These are phyloP conservation scores for Entomortierella lignicola DNA, from an alignment of 192 early-diverging fungal genomes.

Conservation along the genomic window DNA sequence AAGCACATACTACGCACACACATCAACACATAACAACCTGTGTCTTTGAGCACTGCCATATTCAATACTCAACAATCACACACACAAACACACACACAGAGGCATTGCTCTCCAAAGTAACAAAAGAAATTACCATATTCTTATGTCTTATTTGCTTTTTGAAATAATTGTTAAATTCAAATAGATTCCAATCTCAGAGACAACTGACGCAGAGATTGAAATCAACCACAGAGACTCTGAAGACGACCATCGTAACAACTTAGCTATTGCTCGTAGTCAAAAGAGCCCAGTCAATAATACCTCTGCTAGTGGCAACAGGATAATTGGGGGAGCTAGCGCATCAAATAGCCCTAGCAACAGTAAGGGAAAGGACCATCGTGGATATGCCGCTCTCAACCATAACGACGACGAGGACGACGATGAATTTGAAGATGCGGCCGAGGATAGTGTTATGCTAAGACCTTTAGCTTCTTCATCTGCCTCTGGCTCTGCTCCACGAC, in stretches of 20 bases:
- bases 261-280: constrained; percentile 20
- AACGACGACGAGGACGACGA: constrained; percentile 26
- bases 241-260: background rate
- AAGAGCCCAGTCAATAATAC: background rate
- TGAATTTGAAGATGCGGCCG: constrained; percentile 19
- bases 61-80: too few species aligned
- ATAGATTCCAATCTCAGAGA: constrained; percentile 1
- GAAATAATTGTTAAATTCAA: background rate
- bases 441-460: constrained; percentile 40
- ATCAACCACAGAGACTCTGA: background rate
- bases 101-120: too few species aligned
- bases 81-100: too few species aligned
- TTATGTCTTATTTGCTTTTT: background rate
- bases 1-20: background rate
- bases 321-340: background rate
- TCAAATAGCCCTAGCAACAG: background rate
- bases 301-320: background rate
- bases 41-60: too few species aligned
- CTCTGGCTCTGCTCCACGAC: constrained; percentile 21
- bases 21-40: too few species aligned
- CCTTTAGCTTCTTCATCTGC: constrained; percentile 14
- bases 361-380: constrained; percentile 6
- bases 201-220: background rate
- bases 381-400: constrained; percentile 12
- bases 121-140: too few species aligned